Evolutionary conservation across 257 asterid genomes (phyloP).

Genomic region (Asclepias syriaca): DNA sequence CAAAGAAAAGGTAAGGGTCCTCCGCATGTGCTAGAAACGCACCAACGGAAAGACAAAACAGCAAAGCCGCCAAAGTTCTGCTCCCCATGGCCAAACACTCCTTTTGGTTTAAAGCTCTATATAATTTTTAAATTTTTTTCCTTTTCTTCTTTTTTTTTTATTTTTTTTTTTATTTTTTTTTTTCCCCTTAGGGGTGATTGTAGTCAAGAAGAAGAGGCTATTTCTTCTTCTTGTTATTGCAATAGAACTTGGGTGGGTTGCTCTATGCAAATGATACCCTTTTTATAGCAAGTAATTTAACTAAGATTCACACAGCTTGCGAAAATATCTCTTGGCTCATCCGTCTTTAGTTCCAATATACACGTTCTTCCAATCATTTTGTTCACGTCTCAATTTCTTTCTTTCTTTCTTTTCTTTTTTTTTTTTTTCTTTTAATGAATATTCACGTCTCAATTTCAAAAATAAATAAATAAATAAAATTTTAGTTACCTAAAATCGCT

Average conservation of each 20-base stretch:
- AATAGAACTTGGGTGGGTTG: conserved; percentile 16
- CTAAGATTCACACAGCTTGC: neutral
- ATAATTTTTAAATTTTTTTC: neutral
- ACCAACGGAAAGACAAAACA: conserved; percentile 31
- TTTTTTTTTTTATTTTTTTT: conserved; percentile 3
- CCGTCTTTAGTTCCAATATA: neutral
- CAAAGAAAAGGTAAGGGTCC: conserved; percentile 43
- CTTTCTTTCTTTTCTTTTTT: no score
- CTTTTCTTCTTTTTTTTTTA: neutral
- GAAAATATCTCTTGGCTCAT: conserved; percentile 14
- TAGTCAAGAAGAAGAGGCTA: conserved; percentile 20
- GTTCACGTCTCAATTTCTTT: neutral
- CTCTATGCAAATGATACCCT: neutral
- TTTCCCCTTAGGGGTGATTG: neutral
- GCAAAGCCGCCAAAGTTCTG: conserved; percentile 24
- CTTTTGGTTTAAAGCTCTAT: neutral
- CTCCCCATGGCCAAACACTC: conserved; percentile 20
- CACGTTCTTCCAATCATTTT: conserved; percentile 5
- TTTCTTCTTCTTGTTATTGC: conserved; percentile 24
- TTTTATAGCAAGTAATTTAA: conserved; percentile 12
- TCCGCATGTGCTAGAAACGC: conserved; percentile 36
- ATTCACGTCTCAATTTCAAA: neutral
- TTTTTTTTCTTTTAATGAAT: no score
- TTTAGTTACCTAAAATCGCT: conserved; percentile 7
- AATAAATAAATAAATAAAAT: no score